Evolutionary conservation across 345 rosid species (phyloP).

Genomic region (Eucalyptus regnans): DNA sequence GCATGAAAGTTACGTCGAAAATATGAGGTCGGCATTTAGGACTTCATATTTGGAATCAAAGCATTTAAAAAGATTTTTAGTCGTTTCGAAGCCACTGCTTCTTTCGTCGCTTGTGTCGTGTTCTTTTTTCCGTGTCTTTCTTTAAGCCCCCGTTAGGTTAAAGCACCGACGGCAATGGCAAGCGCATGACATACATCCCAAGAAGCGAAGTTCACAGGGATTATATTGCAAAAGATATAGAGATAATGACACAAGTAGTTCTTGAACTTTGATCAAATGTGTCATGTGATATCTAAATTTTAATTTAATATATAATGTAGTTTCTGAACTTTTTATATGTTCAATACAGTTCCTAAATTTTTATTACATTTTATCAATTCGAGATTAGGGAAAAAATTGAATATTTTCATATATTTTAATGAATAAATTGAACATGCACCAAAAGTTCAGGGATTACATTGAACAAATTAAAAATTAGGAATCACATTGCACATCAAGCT

Average conservation of each 20-base stretch:
- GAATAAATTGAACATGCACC: too few species aligned
- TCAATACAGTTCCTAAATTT: too few species aligned
- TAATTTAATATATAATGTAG: background rate
- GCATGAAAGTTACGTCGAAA: background rate
- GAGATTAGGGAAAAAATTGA: background rate
- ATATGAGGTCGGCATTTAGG: background rate
- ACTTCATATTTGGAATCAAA: background rate
- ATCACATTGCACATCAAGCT: too few species aligned
- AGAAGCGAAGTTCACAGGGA: background rate
- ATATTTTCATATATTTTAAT: background rate
- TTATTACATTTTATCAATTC: too few species aligned
- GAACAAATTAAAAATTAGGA: background rate
- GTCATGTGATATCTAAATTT: background rate
- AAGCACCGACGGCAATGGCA: background rate
- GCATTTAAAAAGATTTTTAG: background rate
- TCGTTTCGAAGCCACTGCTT: background rate
- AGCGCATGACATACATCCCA: background rate
- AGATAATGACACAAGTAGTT: background rate
- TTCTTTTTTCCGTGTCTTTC: background rate
- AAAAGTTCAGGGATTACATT: rapidly evolving
- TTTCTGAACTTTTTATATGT: background rate
- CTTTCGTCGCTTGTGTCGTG: background rate
- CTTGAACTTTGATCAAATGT: background rate
- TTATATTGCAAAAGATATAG: background rate
- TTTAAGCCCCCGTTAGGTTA: background rate